phyloP scores from a whole-genome alignment of 306 rosid genomes.

The Fragaria ananassa region DNA sequence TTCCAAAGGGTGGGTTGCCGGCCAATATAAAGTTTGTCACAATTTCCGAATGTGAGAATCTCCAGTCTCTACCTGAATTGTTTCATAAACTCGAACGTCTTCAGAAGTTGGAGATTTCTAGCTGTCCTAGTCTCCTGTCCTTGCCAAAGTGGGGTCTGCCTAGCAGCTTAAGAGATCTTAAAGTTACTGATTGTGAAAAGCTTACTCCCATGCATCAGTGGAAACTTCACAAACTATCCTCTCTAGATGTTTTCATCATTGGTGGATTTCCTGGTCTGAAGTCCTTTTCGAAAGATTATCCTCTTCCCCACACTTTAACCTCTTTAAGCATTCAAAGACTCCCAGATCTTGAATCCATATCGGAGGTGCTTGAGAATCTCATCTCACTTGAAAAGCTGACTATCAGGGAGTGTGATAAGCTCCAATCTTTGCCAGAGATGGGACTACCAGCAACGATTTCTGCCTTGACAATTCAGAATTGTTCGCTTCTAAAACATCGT shows the following conservation, averaged over 20 bases:
- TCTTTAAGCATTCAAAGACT: neutral
- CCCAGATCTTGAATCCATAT: conserved; percentile 16
- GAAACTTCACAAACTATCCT: neutral
- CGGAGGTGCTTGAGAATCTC: conserved; percentile 3
- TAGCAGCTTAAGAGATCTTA: conserved; percentile 7
- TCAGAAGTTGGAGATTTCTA: conserved; percentile 16
- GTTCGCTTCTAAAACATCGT: neutral
- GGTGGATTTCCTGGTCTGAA: conserved; percentile 13
- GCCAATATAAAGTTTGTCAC: neutral
- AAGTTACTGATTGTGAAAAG: conserved; percentile 16
- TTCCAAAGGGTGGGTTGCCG: conserved; percentile 10
- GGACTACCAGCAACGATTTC: conserved; percentile 5
- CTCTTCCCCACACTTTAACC: neutral
- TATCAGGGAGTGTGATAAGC: conserved; percentile 4
- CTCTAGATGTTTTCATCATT: neutral
- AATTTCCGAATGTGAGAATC: conserved; percentile 5
- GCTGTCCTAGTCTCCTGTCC: conserved; percentile 24
- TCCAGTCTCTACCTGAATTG: conserved; percentile 9
- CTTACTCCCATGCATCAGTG: conserved; percentile 3
- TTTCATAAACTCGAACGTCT: conserved; percentile 7
- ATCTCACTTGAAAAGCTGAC: neutral
- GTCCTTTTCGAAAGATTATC: neutral
- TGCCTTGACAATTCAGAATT: neutral
- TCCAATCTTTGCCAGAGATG: neutral
- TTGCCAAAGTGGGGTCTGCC: conserved; percentile 26